Evolutionary conservation across 202 grass and related monocot genomes (phyloP), one percentile per base, ranked within the genome.

Genomic region (Cymbopogon flexuosus): DNA sequence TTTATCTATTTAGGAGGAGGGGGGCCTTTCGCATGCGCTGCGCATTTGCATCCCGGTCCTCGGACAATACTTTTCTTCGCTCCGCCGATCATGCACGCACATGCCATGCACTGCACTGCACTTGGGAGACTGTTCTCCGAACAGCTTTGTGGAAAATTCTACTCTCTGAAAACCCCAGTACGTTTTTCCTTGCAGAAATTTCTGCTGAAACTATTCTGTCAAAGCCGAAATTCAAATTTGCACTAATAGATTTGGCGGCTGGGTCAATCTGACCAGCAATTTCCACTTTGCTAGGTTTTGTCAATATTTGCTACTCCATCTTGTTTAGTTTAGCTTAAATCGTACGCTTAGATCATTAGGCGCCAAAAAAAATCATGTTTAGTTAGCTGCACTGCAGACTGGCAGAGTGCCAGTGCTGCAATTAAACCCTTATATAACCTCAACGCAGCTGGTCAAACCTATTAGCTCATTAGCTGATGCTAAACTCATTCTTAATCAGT

Each of bases 401-500:
- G 29, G 1, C n/a, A n/a, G n/a, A n/a, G n/a, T n/a, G n/a, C n/a
- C 4, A 21, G 29, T 30, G 67, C 13, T 43, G 34, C 34, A 49
- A 4, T 23, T n/a, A n/a, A n/a, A 31, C 30, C 30, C 30, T 31
- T 31, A 31, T n/a, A n/a, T n/a, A n/a, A n/a, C n/a, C n/a, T n/a
- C n/a, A n/a, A n/a, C n/a, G n/a, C 36, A 81, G 47, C 31, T 43
- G 51, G 78, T 89, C 78, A 82, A 85, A 62, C 83, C 65, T 67
- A 22, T 68, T 78, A 85, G 60, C 57, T 82, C 21, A 16, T 85
- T n/a, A n/a, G 29, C 8, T 42, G 24, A 31, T 31, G 46, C 45
- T 67, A 51, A 56, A 46, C 60, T 51, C 67, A 34, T 59, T 68
- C 19, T 43, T 33, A 40, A 40, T 21, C 11, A 49, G 51, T 42